phyloP scores from a whole-genome alignment of 352 stramenopile species.

The Pilasporangium apinafurcum region DNA sequence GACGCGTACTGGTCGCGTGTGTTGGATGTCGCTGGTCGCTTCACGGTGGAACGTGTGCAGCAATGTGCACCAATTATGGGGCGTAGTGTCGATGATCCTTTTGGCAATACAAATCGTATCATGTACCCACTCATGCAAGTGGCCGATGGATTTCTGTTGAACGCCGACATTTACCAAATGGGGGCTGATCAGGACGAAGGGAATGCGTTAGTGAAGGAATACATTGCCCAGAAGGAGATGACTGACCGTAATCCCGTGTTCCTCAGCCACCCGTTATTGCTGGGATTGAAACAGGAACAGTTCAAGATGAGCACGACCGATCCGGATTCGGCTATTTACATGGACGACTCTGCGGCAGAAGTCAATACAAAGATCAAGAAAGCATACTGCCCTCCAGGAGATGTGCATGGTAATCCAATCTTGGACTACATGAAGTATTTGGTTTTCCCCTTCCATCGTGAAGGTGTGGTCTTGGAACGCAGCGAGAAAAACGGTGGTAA shows the following conservation, averaged over 20 bases:
- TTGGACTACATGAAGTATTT: slow-evolving; percentile 96
- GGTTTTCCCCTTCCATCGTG: slow-evolving; percentile 84
- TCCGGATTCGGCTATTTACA: slow-evolving; percentile 97
- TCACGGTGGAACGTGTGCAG: slow-evolving; percentile 92
- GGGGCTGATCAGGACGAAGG: slow-evolving; percentile 96
- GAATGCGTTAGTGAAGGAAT: slow-evolving; percentile 95
- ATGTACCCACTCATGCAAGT: slow-evolving; percentile 98
- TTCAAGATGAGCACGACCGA: slow-evolving; percentile 99
- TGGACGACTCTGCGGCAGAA: slow-evolving; percentile 94
- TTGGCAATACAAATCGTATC: slow-evolving; percentile 91
- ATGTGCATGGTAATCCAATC: slow-evolving; percentile 91
- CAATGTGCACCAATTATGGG: slow-evolving; percentile 99
- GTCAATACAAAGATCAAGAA: slow-evolving; percentile 99
- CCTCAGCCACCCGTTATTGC: slow-evolving; percentile 96
- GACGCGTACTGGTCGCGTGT: slow-evolving; percentile 92
- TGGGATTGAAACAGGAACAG: slow-evolving; percentile 97
- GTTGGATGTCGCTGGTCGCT: slow-evolving; percentile 86
- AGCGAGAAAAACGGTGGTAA: slow-evolving; percentile 83
- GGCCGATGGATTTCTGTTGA: slow-evolving; percentile 98
- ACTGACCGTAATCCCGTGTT: slow-evolving; percentile 87
- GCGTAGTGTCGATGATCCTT: slow-evolving; percentile 66
- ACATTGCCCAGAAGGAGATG: slow-evolving; percentile 89
- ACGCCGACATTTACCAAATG: slow-evolving; percentile 98
- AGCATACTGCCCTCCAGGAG: slow-evolving; percentile 93
- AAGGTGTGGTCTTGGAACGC: slow-evolving; percentile 68